phyloP scores from a whole-genome alignment of 257 asterid species.

The Nicotiana tabacum region DNA sequence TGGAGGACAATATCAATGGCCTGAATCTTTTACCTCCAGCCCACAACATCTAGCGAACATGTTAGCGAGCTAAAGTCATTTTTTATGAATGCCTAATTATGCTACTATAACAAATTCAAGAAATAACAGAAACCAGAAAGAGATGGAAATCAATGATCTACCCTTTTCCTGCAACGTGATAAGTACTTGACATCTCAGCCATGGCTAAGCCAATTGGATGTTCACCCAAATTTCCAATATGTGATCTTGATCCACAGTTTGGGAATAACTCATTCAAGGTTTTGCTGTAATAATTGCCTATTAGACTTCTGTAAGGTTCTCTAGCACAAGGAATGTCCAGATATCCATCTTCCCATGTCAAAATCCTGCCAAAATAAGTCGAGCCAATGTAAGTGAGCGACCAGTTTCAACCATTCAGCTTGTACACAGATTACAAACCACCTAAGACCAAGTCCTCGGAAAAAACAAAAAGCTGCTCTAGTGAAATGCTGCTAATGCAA shows the following conservation, averaged over 20 bases:
- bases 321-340: constrained; percentile 36
- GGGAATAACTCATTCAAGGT: constrained; percentile 33
- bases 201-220: constrained; percentile 47
- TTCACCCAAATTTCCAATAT: constrained; percentile 28
- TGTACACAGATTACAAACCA: background rate
- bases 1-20: background rate
- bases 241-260: constrained; percentile 24
- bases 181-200: constrained; percentile 65
- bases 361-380: constrained; percentile 49
- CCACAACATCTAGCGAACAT: background rate
- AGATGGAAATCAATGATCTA: constrained; percentile 23
- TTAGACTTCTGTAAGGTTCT: constrained; percentile 26
- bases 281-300: constrained; percentile 25
- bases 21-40: background rate
- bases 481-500: background rate
- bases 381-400: background rate
- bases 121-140: background rate
- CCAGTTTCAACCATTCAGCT: background rate
- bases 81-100: background rate
- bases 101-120: background rate
- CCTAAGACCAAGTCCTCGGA: background rate
- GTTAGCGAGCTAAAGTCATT: background rate
- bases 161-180: constrained; percentile 70
- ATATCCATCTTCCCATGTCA: constrained; percentile 88
- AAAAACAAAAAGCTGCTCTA: background rate